Percentiles rank a stretch among this genome's conserved stretches.
Conservation (phyloP, 2,329 filamentous ascomycete genomes). For the Pseudofabraea citricarpa region DNA sequence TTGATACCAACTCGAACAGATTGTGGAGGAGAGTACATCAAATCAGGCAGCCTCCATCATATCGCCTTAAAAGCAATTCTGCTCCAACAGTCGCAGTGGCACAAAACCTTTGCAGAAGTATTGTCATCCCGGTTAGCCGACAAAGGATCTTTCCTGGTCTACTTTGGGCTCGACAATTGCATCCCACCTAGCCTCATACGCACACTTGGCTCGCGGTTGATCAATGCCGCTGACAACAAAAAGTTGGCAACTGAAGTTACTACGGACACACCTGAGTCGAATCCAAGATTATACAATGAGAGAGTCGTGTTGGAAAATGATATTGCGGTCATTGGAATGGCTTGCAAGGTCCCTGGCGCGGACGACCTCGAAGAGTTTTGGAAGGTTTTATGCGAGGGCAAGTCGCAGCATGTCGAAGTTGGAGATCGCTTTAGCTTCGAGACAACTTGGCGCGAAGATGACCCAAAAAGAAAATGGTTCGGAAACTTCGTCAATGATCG, state of each 20-base stretch:
- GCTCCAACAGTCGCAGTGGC: conserved; percentile 31
- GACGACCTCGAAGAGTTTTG: conserved; percentile 55
- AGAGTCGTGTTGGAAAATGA: not conserved
- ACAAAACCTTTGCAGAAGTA: conserved; percentile 22
- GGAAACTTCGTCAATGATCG: conserved; percentile 62
- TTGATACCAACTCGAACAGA: too few relatives aligned
- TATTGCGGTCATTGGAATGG: conserved; percentile 31
- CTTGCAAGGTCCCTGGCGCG: conserved; percentile 27
- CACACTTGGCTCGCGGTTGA: conserved; percentile 14
- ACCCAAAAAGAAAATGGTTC: conserved; percentile 64
- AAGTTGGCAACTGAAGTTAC: not conserved
- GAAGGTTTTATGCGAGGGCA: conserved; percentile 67
- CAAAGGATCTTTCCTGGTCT: conserved; percentile 18
- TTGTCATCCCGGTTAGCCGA: conserved; percentile 4
- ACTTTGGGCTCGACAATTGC: conserved; percentile 33
- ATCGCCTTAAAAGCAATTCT: conserved; percentile 30
- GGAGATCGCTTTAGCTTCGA: conserved; percentile 64
- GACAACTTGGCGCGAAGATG: conserved; percentile 50
- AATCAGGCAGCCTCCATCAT: conserved; percentile 23
- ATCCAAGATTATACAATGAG: not conserved
- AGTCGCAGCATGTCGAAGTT: conserved; percentile 59
- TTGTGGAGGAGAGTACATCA: too few relatives aligned
- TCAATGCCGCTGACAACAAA: conserved; percentile 5
- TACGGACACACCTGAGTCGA: not conserved
- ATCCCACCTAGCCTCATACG: conserved; percentile 29